Conservation (phyloP, 208 protist species). For the Naegleria lovaniensis region DNA sequence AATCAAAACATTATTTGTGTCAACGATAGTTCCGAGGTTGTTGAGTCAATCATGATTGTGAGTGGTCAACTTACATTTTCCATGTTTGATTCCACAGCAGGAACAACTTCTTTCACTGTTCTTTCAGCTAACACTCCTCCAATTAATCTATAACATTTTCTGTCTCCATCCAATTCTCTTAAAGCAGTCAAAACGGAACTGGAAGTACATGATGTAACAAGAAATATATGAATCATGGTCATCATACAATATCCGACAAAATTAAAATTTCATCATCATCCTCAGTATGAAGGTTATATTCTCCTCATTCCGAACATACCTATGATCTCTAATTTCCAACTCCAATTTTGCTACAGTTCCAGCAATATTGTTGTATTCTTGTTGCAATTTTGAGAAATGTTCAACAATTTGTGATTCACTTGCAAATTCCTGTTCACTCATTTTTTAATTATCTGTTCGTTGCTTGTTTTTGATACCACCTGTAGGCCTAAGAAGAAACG, state of each 20-base stretch:
- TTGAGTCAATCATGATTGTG: too few relatives aligned
- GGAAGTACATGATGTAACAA: not conserved
- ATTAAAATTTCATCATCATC: not conserved
- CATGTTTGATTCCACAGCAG: constrained; percentile 80
- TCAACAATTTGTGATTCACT: not conserved
- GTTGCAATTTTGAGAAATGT: not conserved
- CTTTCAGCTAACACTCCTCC: constrained; percentile 86
- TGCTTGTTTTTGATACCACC: too few relatives aligned
- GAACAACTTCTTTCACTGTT: constrained; percentile 84
- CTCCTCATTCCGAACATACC: not conserved
- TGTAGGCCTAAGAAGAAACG: too few relatives aligned
- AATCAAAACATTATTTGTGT: too few relatives aligned
- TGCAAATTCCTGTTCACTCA: not conserved
- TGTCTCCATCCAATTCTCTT: constrained; percentile 65
- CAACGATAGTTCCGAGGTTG: too few relatives aligned
- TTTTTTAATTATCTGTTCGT: too few relatives aligned
- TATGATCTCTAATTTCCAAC: not conserved
- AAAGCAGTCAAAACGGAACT: constrained; percentile 66
- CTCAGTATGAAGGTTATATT: not conserved
- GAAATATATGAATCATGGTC: not conserved
- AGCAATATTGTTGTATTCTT: not conserved
- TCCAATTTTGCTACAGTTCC: not conserved
- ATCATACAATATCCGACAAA: not conserved
- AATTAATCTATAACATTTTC: constrained; percentile 85
- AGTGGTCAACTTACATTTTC: constrained; percentile 61